phyloP scores from a whole-genome alignment of 129 eudicot genomes.

The Flaveria ramosissima region DNA sequence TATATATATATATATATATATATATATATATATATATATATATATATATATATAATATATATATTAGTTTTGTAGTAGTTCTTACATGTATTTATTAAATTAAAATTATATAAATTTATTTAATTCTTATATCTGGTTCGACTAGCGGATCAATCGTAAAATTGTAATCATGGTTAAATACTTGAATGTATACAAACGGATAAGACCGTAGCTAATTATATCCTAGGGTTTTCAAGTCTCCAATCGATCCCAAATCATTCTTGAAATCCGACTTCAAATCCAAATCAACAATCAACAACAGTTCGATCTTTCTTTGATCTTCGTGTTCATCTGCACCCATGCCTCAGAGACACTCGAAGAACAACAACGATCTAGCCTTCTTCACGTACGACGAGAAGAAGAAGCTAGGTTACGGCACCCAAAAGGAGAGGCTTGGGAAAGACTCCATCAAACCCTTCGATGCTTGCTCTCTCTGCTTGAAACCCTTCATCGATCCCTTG shows the following conservation, averaged over 20 bases:
- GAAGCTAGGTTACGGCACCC: constrained; percentile 93
- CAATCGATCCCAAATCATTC: not conserved
- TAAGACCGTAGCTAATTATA: too few species aligned
- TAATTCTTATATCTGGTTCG: too few species aligned
- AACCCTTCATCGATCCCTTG: constrained; percentile 83
- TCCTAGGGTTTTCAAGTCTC: constrained; percentile 9
- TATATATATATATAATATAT: too few species aligned
- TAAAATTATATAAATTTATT: too few species aligned
- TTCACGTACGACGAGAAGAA: constrained; percentile 96
- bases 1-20: too few species aligned
- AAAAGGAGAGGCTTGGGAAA: constrained; percentile 84
- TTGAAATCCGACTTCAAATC: not conserved
- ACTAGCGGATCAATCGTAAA: too few species aligned
- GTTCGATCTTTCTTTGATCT: not conserved
- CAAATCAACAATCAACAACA: not conserved
- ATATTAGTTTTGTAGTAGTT: too few species aligned
- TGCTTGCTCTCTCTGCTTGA: constrained; percentile 74
- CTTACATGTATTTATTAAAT: too few species aligned
- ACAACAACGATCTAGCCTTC: constrained; percentile 94
- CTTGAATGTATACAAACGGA: not conserved
- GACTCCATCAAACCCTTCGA: constrained; percentile 96
- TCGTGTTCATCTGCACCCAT: constrained; percentile 28
- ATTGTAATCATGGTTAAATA: too few species aligned
- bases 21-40: too few species aligned
- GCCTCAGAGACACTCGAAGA: constrained; percentile 99